Evolutionary conservation across 768 basidiomycete species (phyloP).

Genomic region (Naganishia vaughanmartiniae): DNA sequence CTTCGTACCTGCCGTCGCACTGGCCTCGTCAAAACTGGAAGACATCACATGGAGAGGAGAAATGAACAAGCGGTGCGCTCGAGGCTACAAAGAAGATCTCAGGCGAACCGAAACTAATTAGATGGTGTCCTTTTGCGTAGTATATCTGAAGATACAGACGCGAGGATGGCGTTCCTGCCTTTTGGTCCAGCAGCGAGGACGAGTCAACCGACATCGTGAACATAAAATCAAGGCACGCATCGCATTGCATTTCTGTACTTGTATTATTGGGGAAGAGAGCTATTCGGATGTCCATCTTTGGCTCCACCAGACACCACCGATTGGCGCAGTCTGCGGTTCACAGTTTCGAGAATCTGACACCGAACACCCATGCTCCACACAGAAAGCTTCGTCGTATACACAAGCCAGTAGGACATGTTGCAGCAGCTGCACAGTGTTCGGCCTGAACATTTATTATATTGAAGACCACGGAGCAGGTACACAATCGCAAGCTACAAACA

Average conservation of each 20-base stretch:
- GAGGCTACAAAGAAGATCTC: neutral
- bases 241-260: neutral
- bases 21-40: slow-evolving; percentile 38
- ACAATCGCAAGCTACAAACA: too few species aligned
- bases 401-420: too few species aligned
- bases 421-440: too few species aligned
- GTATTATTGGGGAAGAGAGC: neutral
- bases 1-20: slow-evolving; percentile 45
- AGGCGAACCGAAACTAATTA: neutral
- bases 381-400: too few species aligned
- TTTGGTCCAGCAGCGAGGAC: slow-evolving; percentile 28
- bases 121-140: slow-evolving; percentile 5
- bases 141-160: slow-evolving; percentile 41
- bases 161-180: slow-evolving; percentile 43
- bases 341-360: too few species aligned
- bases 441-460: too few species aligned
- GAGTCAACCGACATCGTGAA: neutral
- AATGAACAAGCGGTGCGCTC: slow-evolving; percentile 43
- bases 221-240: neutral
- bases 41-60: slow-evolving; percentile 51
- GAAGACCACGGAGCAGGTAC: too few species aligned
- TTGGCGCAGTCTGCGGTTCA: too few species aligned
- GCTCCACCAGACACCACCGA: neutral
- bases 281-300: neutral
- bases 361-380: too few species aligned